Evolutionary conservation across 2,329 filamentous ascomycete genomes (phyloP).

Genomic region (Colletotrichum sp.): DNA sequence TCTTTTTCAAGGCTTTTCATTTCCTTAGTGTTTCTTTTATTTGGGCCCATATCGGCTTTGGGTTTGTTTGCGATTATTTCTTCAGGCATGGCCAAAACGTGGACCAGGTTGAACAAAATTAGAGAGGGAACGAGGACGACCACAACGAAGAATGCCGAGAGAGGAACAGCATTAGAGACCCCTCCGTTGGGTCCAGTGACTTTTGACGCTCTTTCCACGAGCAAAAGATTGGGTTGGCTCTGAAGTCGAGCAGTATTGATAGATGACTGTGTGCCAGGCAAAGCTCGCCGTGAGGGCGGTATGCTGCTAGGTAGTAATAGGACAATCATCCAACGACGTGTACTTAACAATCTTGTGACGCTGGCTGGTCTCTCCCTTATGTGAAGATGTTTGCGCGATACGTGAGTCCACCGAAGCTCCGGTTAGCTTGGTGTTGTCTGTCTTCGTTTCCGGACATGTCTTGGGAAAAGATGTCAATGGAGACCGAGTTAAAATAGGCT

Average conservation of each 20-base stretch:
- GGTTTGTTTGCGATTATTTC: conserved; percentile 9
- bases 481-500: no score
- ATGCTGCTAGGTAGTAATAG: conserved; percentile 10
- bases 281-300: neutral
- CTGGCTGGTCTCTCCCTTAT: neutral
- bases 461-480: no score
- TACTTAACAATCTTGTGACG: neutral
- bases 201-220: conserved; percentile 8
- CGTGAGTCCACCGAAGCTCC: neutral
- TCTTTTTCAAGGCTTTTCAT: conserved; percentile 1
- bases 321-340: neutral
- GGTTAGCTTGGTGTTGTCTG: neutral
- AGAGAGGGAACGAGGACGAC: conserved; percentile 15
- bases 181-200: conserved; percentile 12
- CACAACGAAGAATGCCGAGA: conserved; percentile 8
- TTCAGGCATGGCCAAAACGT: conserved; percentile 19
- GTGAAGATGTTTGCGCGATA: neutral
- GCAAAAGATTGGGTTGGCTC: conserved; percentile 3
- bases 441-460: neutral
- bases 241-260: conserved; percentile 2
- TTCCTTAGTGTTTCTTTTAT: neutral
- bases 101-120: conserved; percentile 21
- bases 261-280: conserved; percentile 15
- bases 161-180: conserved; percentile 14
- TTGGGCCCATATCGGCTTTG: conserved; percentile 6